Evolutionary conservation across 2,329 filamentous ascomycete genomes (phyloP).

Genomic region (Fusarium multiceps): DNA sequence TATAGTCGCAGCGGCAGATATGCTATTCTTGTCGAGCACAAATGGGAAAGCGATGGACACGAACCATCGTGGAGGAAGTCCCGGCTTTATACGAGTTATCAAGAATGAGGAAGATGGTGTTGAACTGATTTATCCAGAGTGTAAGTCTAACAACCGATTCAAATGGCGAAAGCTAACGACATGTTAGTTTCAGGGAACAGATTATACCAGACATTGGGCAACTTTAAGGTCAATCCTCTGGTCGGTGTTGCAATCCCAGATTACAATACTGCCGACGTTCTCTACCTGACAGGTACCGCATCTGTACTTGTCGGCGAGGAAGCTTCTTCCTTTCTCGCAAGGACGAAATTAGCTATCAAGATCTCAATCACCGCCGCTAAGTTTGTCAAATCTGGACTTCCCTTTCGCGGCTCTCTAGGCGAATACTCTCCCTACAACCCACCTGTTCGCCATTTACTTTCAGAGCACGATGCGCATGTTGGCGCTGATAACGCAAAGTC

Average conservation of each 20-base stretch:
- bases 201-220: slow-evolving; percentile 85
- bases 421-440: slow-evolving; percentile 84
- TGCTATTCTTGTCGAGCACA: slow-evolving; percentile 81
- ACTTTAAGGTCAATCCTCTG: slow-evolving; percentile 73
- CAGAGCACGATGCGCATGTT: slow-evolving; percentile 59
- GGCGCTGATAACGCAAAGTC: slow-evolving; percentile 5
- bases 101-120: slow-evolving; percentile 61
- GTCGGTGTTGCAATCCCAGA: slow-evolving; percentile 80
- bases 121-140: slow-evolving; percentile 81
- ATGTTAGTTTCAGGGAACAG: slow-evolving; percentile 76
- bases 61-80: slow-evolving; percentile 80
- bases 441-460: slow-evolving; percentile 70
- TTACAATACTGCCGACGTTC: slow-evolving; percentile 75
- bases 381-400: slow-evolving; percentile 72
- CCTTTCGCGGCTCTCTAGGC: slow-evolving; percentile 71
- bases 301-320: slow-evolving; percentile 73
- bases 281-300: slow-evolving; percentile 78
- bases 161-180: slow-evolving; percentile 19
- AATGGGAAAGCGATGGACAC: slow-evolving; percentile 80
- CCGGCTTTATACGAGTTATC: slow-evolving; percentile 78
- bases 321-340: slow-evolving; percentile 72
- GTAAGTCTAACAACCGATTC: slow-evolving; percentile 43
- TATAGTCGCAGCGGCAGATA: slow-evolving; percentile 72
- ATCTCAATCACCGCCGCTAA: slow-evolving; percentile 70
- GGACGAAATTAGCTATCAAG: slow-evolving; percentile 77